Conservation (phyloP, 495 filamentous ascomycete genomes). For the Chaetomium cochliodes region DNA sequence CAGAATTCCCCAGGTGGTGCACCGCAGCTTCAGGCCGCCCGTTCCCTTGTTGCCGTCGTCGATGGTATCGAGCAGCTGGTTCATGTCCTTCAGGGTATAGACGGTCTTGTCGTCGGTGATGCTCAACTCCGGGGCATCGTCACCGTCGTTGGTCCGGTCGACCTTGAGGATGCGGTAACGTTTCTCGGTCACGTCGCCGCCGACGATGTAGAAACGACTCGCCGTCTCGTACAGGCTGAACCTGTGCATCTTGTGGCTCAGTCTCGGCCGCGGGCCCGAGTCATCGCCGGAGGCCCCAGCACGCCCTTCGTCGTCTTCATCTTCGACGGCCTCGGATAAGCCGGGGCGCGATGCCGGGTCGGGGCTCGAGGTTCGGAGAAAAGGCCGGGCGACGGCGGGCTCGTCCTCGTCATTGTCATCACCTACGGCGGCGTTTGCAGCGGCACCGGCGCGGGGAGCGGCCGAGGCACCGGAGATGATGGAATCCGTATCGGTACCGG, state of each 20-base stretch:
- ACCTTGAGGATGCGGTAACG: slow-evolving; percentile 92
- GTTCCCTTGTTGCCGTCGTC: slow-evolving; percentile 92
- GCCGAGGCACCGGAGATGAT: slow-evolving; percentile 21
- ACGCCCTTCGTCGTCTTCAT: slow-evolving; percentile 50
- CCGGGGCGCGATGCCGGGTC: slow-evolving; percentile 40
- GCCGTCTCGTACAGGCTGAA: slow-evolving; percentile 95
- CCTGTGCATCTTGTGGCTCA: slow-evolving; percentile 85
- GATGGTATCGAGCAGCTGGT: slow-evolving; percentile 84
- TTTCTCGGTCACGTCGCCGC: slow-evolving; percentile 81
- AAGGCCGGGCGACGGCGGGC: slow-evolving; percentile 60
- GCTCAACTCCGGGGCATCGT: slow-evolving; percentile 68
- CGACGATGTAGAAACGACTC: slow-evolving; percentile 88
- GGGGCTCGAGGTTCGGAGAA: slow-evolving; percentile 61
- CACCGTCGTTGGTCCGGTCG: slow-evolving; percentile 68
- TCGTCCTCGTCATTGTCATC: slow-evolving; percentile 66
- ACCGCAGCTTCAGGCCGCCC: slow-evolving; percentile 87
- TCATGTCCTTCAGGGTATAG: slow-evolving; percentile 91
- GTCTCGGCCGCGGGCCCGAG: slow-evolving; percentile 36
- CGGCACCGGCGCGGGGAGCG: slow-evolving; percentile 28
- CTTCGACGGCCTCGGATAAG: slow-evolving; percentile 13
- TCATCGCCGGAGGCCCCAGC: slow-evolving; percentile 22
- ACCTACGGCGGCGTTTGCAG: slow-evolving; percentile 28
- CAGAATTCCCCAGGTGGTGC: slow-evolving; percentile 88
- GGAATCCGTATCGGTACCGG: slow-evolving; percentile 37
- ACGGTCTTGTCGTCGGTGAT: slow-evolving; percentile 92